Evolutionary conservation across 2,329 filamentous ascomycete genomes (phyloP), one percentile per base, ranked within the genome.

Genomic region (Tolypocladium cylindrosporum): DNA sequence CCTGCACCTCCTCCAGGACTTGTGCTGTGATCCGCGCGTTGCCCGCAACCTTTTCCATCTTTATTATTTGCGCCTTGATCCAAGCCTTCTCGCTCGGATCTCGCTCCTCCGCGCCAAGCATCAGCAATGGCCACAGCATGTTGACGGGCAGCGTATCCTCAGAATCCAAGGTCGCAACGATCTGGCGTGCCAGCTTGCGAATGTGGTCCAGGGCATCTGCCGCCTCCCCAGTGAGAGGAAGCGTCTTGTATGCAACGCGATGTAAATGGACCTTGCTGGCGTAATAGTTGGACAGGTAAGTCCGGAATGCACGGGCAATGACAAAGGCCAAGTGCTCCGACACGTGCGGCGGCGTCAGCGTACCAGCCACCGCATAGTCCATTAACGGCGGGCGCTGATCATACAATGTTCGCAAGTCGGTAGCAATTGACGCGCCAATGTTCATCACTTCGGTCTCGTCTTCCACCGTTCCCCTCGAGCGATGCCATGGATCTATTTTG

Each of bases 391-490:
- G 82, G 2, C 80, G 72, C 41, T 77, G 71, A 2, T 77, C 74
- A 63, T 80, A 80, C 1, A 84, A 66, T 2, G 71, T 69, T n/a
- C 76, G 72, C 9, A 83, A 68, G 63, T 84, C 80, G 16, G 72
- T 70, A 3, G 75, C 71, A 54, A 84, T 84, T 55, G 74, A 69
- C 2, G 78, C 74, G 1, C 76, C 81, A 52, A 80, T 73, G 39
- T 75, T 75, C 79, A 83, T 83, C 1, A 83, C 79, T 58, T 84
- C 80, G 1, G 77, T 82, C 68, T 83, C 79, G 63, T 83, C 81
- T 55, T 81, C 75, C 11, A 83, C 80, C 0, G 79, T 83, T 5
- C 80, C 80, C 9, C 80, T 74, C 31, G 74, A 75, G 13, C 80
- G 75, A 64, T 83, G 80, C 78, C 79, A 83, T 1, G 75, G 79